Evolutionary conservation across 2,329 filamentous ascomycete species (phyloP).

Genomic region (Dissoconium aciculare): DNA sequence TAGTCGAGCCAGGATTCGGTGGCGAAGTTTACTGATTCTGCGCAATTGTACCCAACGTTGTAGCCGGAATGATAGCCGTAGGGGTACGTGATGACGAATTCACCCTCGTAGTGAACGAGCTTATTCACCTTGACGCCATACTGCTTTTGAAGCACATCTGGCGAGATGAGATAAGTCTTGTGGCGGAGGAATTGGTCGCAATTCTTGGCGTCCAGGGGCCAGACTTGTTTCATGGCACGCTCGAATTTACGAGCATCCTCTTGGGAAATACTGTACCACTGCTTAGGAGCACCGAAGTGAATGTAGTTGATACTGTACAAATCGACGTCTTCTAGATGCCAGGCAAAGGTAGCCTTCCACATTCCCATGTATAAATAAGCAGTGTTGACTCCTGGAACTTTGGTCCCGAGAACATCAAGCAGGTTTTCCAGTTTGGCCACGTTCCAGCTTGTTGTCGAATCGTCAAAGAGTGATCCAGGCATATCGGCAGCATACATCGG

Average conservation of each 20-base stretch:
- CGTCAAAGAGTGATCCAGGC: conserved; percentile 86
- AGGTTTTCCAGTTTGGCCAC: conserved; percentile 87
- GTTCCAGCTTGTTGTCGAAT: conserved; percentile 75
- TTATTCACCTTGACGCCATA: conserved; percentile 95
- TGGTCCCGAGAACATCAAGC: conserved; percentile 83
- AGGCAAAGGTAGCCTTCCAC: conserved; percentile 99
- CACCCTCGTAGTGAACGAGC: conserved; percentile 84
- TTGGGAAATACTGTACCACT: conserved; percentile 99
- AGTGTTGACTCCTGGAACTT: conserved; percentile 94
- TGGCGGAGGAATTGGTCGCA: conserved; percentile 93
- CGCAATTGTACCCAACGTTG: conserved; percentile 96
- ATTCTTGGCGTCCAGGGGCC: conserved; percentile 87
- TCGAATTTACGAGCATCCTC: conserved; percentile 87
- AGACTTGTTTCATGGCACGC: conserved; percentile 83
- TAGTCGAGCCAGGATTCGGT: conserved; percentile 90
- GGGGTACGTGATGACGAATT: conserved; percentile 96
- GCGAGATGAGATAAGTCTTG: conserved; percentile 94
- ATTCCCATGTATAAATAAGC: conserved; percentile 96
- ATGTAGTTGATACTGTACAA: conserved; percentile 99
- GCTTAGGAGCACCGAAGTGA: conserved; percentile 94
- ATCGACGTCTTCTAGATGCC: conserved; percentile 97
- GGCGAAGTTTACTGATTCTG: conserved; percentile 96
- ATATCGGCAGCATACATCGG: conserved; percentile 95
- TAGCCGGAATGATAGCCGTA: conserved; percentile 98
- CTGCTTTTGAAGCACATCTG: conserved; percentile 68